phyloP scores from a whole-genome alignment of 108 stramenopile genomes.

The Cyclotella cryptica region DNA sequence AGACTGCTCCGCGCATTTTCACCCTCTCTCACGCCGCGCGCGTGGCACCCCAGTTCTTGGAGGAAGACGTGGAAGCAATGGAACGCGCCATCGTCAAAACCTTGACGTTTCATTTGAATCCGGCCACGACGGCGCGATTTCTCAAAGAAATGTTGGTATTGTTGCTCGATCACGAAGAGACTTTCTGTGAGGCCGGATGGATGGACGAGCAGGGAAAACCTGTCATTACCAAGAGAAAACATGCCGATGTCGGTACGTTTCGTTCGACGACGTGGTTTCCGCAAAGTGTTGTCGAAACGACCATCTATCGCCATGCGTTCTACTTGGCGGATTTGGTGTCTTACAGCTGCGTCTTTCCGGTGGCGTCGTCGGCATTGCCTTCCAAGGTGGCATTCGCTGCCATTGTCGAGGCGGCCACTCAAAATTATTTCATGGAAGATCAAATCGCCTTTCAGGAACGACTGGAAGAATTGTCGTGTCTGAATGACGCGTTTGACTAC shows the following conservation, averaged over 20 bases:
- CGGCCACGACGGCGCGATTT: conserved; percentile 6
- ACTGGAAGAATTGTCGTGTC: not conserved
- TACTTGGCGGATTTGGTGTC: conserved; percentile 10
- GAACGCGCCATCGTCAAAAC: conserved; percentile 11
- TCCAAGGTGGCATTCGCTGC: conserved; percentile 34
- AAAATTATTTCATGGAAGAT: not conserved
- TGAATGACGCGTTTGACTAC: conserved; percentile 1
- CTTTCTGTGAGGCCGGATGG: not conserved
- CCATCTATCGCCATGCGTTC: not conserved
- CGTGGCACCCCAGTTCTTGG: not conserved
- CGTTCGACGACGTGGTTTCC: conserved; percentile 12
- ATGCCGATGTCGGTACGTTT: not conserved
- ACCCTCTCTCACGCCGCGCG: not conserved
- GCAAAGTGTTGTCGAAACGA: not conserved
- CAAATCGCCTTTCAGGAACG: conserved; percentile 4
- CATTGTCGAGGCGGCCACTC: conserved; percentile 12
- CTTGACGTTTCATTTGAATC: conserved; percentile 14
- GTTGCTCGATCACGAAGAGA: not conserved
- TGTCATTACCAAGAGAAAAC: not conserved
- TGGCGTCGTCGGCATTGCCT: not conserved
- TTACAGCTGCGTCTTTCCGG: conserved; percentile 3
- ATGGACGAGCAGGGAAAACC: not conserved
- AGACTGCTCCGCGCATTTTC: not conserved
- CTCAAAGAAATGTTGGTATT: conserved; percentile 12
- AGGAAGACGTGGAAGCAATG: conserved; percentile 19